Evolutionary conservation across 495 filamentous ascomycete genomes (phyloP).

Genomic region (Podospora pseudocomata): DNA sequence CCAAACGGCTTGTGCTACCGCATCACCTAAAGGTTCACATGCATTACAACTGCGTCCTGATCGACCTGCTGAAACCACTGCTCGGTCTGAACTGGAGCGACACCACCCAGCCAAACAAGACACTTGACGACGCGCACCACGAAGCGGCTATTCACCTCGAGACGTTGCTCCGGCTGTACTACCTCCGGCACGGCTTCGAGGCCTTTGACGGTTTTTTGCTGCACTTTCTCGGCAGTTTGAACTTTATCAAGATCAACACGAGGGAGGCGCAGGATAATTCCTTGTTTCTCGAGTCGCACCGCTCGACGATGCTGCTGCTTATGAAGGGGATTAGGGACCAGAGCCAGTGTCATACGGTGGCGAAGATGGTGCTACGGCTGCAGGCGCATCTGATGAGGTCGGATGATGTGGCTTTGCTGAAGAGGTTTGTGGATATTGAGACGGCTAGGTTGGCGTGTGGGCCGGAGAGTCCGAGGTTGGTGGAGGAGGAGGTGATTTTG

Average conservation of each 20-base stretch:
- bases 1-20: constrained; percentile 35
- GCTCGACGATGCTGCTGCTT: constrained; percentile 34
- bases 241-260: constrained; percentile 30
- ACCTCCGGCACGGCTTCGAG: constrained; percentile 42
- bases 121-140: constrained; percentile 21
- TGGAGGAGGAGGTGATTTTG: constrained; percentile 25
- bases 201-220: constrained; percentile 33
- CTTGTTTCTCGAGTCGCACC: constrained; percentile 24
- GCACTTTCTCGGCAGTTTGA: constrained; percentile 33
- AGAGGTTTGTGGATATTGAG: constrained; percentile 24
- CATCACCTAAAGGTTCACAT: constrained; percentile 38
- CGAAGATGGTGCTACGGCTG: constrained; percentile 23
- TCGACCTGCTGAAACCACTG: constrained; percentile 25
- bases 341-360: constrained; percentile 29
- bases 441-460: constrained; percentile 18
- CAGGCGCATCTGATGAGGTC: constrained; percentile 23
- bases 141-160: constrained; percentile 33
- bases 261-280: constrained; percentile 18
- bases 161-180: constrained; percentile 39
- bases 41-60: constrained; percentile 28
- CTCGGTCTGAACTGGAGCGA: constrained; percentile 21
- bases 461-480: constrained; percentile 5
- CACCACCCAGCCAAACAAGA: constrained; percentile 1
- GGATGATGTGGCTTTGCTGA: constrained; percentile 25
- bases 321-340: constrained; percentile 40